phyloP scores from a whole-genome alignment of 345 rosid genomes.

The Streptanthus diversifolius region DNA sequence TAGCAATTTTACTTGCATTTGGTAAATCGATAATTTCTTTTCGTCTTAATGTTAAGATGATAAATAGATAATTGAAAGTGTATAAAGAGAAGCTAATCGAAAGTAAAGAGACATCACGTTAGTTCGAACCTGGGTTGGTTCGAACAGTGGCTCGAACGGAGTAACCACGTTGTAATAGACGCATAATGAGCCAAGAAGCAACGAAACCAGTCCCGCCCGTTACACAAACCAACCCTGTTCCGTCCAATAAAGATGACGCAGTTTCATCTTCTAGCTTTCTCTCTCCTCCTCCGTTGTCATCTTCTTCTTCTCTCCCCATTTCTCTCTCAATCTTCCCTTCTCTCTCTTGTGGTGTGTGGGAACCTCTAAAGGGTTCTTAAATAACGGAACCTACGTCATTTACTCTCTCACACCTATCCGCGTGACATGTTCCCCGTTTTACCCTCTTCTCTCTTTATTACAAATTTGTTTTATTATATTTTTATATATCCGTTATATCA shows the following conservation, averaged over 20 bases:
- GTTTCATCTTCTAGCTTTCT: conserved; percentile 24
- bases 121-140: conserved; percentile 31
- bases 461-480: conserved; percentile 9
- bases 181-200: conserved; percentile 58
- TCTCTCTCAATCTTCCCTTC: conserved; percentile 1
- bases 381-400: conserved; percentile 44
- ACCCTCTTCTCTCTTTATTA: conserved; percentile 36
- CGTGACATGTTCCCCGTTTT: conserved; percentile 43
- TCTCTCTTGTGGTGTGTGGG: conserved; percentile 27
- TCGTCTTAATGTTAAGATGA: no score
- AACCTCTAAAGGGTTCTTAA: conserved; percentile 37
- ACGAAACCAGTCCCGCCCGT: conserved; percentile 57
- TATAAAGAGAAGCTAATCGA: background rate
- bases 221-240: conserved; percentile 44
- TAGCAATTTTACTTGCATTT: background rate
- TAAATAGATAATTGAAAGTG: background rate
- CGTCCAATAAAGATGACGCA: conserved; percentile 21
- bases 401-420: conserved; percentile 37
- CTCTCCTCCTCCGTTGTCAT: conserved; percentile 11
- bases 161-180: conserved; percentile 51
- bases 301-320: conserved; percentile 32
- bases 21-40: background rate
- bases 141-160: conserved; percentile 51
- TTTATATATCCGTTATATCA: conserved; percentile 18
- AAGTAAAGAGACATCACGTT: background rate